These are phyloP conservation scores for Diaporthe sp. DNA, from an alignment of 2,329 filamentous ascomycete genomes.

Conservation along the genomic window DNA sequence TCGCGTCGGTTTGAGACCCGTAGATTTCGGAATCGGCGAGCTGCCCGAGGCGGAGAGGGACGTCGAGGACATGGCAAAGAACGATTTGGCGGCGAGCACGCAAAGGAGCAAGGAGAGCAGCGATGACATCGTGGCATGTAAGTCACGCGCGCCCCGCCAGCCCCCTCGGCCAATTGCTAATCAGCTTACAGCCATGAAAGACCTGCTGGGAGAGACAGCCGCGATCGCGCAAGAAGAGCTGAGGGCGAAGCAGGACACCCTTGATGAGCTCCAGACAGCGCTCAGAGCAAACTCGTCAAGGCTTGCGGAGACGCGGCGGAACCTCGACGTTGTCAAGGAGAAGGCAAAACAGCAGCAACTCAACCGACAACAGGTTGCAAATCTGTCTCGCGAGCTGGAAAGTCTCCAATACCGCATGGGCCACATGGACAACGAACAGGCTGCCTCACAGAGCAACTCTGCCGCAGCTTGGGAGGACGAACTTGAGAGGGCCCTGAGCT, in stretches of 20 bases:
- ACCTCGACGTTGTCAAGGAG: constrained; percentile 78
- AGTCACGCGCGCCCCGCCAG: constrained; percentile 55
- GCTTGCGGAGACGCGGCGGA: constrained; percentile 82
- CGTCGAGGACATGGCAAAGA: constrained; percentile 61
- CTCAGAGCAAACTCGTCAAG: constrained; percentile 85
- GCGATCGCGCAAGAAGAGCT: constrained; percentile 85
- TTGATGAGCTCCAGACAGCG: constrained; percentile 85
- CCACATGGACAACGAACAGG: constrained; percentile 60
- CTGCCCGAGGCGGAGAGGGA: constrained; percentile 75
- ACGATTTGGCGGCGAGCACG: constrained; percentile 59
- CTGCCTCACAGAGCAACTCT: constrained; percentile 60
- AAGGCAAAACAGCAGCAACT: constrained; percentile 76
- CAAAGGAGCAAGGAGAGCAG: constrained; percentile 79
- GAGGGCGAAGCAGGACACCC: constrained; percentile 84
- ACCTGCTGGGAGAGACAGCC: constrained; percentile 84
- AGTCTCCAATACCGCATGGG: constrained; percentile 73
- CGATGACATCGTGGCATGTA: constrained; percentile 84
- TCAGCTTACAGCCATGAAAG: constrained; percentile 78
- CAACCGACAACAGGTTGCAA: constrained; percentile 79
- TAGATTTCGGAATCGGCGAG: constrained; percentile 94
- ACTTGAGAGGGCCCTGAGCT: constrained; percentile 61
- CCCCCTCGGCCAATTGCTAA: constrained; percentile 43
- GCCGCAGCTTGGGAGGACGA: constrained; percentile 69
- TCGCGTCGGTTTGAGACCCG: constrained; percentile 85
- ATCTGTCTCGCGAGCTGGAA: constrained; percentile 81